Evolutionary conservation across 2,329 filamentous ascomycete genomes (phyloP), one percentile per base, ranked within the genome.

Genomic region (Cercospora sojina): DNA sequence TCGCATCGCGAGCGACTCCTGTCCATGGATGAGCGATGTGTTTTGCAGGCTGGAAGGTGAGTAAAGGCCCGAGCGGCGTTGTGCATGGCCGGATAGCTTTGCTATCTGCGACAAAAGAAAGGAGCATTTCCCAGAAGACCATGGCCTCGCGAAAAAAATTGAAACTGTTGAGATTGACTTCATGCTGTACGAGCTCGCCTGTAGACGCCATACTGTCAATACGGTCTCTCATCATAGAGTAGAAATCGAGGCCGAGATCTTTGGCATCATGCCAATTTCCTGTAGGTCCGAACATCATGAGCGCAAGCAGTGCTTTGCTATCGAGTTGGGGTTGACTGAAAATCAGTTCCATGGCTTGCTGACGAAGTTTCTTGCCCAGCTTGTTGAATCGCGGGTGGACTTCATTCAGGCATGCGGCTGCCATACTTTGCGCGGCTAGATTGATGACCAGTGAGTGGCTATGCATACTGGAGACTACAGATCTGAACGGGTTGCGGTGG

Each of bases 201-300:
- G 65, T 63, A 5, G 57, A 51, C 1, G 66, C 53, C 55, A 70
- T 62, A 12, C 57, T 55, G 35, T 70, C 64, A 38, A 71, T 62
- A 25, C 64, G 69, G 27, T 66, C 64, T 32, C 77, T 75, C 23
- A 76, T 74, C 43, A 76, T 72, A 20, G 73, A 72, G 10, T 77
- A 80, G 70, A 49, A 84, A 77, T 65, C 82, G 81, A 85, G 77
- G 2, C 86, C 86, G 5, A 88, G 78, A 64, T 86, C 84, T 35
- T 77, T 80, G 9, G 84, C 80, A 43, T 87, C 82, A 65, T 88
- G 86, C 86, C 86, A 88, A 51, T 84, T 85, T 9, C 86, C 85
- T 2, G 85, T 86, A 67, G 86, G 83, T 3, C 86, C 86, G 2
- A 88, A 81, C 74, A 88, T 82, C 59, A 88, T 81, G 20, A 88